Base-by-base conservation (phyloP, 1,139 yeast species). In the Saccharomyces pastorianus region DNA sequence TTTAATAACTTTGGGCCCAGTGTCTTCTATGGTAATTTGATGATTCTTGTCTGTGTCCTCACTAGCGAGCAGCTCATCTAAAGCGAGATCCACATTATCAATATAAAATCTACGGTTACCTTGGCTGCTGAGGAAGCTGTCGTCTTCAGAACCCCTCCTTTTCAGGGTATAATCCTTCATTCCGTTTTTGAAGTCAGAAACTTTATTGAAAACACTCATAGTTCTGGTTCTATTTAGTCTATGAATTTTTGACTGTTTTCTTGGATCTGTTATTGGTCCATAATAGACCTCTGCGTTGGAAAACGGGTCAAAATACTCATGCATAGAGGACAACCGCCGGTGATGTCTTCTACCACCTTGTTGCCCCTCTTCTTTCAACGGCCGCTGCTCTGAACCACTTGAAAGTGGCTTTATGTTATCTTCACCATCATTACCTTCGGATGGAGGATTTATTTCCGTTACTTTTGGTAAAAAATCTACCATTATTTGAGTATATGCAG, bases 21-120 rank as follows among this genome's bases (percentile, higher is more conserved):
- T 79, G 68, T 90, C 97, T 65, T 90, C 97, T 53, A 90, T 85
- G 13, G 97, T 90, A 64, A 91, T 91, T 70, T 91, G 97, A 69
- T 73, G 83, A 69, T 91, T 86, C 54, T 78, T 78, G 69, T 90
- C 96, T 2, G 97, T 90, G 67, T 91, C 98, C 68, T 91, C 97
- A 59, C 79, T 82, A 32, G 77, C 79, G 58, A 91, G 74, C 53
- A 91, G 75, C 61, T 86, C 85, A 27, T 80, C 73, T 56, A 90
- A 74, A 1, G 97, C 88, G 31, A 77, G 70, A 62, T 88, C 88
- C 34, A 91, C 87, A 67, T 90, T 88, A 58, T 79, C 76, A 56
- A 91, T 86, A 65, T 83, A 81, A 66, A 87, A 88, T 64, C 83
- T 77, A 61, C 83, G 65, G 46, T 74, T 73, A 2, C 75, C 71